Percentiles rank a stretch among this genome's conserved stretches.
phyloP scores from a whole-genome alignment of 176 grass and related monocot species.

The Bothriochloa decipiens region DNA sequence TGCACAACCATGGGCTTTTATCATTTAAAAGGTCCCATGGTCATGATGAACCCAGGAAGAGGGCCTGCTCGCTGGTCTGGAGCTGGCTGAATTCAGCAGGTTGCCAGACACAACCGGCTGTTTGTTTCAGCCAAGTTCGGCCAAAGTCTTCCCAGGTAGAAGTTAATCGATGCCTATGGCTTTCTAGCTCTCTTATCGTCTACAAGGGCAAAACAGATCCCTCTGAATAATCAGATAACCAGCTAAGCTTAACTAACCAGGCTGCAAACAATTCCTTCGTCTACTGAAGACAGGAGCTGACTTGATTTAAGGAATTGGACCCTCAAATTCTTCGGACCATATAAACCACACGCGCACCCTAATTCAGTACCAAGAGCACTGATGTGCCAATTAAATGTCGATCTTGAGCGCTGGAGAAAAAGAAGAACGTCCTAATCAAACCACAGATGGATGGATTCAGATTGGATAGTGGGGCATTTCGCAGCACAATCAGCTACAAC shows the following conservation, averaged over 20 bases:
- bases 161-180: neutral
- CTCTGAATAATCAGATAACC: neutral
- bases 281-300: conserved; percentile 22
- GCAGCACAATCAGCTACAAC: neutral
- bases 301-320: neutral
- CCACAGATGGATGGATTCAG: neutral
- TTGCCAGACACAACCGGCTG: too few species aligned
- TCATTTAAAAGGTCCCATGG: neutral
- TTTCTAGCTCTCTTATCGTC: neutral
- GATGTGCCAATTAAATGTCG: neutral
- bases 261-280: conserved; percentile 43
- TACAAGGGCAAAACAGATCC: neutral
- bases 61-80: too few species aligned
- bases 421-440: neutral
- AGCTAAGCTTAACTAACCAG: neutral
- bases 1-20: neutral
- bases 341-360: neutral
- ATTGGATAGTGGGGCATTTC: neutral
- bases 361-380: neutral
- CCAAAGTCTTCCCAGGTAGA: too few species aligned
- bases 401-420: neutral
- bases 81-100: too few species aligned
- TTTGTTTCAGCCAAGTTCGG: too few species aligned
- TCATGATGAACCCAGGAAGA: neutral
- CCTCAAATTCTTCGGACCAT: neutral